Evolutionary conservation across 2,329 filamentous ascomycete genomes (phyloP).

Genomic region (Fusarium albidum): DNA sequence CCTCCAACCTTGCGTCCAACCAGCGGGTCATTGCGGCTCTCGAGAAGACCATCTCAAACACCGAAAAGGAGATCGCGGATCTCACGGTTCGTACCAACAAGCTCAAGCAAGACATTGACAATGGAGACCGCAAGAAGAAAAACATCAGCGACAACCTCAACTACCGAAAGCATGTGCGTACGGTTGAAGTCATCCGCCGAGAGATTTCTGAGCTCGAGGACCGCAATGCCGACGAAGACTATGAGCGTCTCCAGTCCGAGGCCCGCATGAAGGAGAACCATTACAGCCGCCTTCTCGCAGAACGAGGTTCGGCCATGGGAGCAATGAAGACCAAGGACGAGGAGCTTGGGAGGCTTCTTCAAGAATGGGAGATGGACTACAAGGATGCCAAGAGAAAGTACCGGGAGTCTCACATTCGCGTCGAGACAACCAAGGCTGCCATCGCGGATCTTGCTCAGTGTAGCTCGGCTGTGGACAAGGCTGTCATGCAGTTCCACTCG

Average conservation of each 20-base stretch:
- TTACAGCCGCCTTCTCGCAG: conserved; percentile 74
- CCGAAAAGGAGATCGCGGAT: conserved; percentile 73
- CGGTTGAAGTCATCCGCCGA: conserved; percentile 70
- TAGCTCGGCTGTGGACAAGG: conserved; percentile 85
- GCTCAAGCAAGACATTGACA: conserved; percentile 78
- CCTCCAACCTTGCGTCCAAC: conserved; percentile 73
- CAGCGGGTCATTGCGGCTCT: conserved; percentile 73
- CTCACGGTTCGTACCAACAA: conserved; percentile 78
- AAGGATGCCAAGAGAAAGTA: conserved; percentile 82
- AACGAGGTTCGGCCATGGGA: conserved; percentile 78
- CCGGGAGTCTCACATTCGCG: conserved; percentile 86
- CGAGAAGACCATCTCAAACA: conserved; percentile 69
- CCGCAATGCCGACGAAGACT: conserved; percentile 84
- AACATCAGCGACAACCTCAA: conserved; percentile 90
- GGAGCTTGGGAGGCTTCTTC: conserved; percentile 74
- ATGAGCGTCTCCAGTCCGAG: conserved; percentile 76
- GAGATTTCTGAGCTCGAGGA: conserved; percentile 80
- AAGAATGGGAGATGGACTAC: conserved; percentile 88
- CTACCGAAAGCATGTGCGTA: conserved; percentile 78
- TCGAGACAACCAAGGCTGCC: conserved; percentile 90
- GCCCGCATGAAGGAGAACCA: conserved; percentile 72
- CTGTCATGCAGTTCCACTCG: conserved; percentile 95
- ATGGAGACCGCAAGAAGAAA: conserved; percentile 83
- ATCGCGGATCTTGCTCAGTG: conserved; percentile 91
- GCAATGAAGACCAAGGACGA: conserved; percentile 85